Percentiles rank a stretch among this genome's conserved stretches.
Conservation (phyloP, 2,329 filamentous ascomycete genomes). For the Volutella citrinella region DNA sequence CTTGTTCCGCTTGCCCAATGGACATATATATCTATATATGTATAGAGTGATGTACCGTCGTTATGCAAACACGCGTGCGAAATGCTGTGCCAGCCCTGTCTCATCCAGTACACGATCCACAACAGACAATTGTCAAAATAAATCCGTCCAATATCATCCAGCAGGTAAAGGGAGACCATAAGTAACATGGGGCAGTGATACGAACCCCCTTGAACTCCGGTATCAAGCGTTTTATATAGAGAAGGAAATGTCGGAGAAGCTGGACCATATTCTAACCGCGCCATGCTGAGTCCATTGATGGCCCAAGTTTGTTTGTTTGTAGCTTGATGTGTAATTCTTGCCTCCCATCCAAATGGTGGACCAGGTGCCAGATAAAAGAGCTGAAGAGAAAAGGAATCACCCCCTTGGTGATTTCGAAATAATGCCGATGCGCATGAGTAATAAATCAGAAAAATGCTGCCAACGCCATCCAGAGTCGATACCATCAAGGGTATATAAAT, state of each 20-base stretch:
- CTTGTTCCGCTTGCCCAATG: too few relatives aligned
- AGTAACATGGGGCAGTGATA: conserved; percentile 9
- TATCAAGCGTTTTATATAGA: conserved; percentile 12
- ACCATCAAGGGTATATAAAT: too few relatives aligned
- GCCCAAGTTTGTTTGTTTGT: too few relatives aligned
- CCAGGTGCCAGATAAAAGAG: too few relatives aligned
- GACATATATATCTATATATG: too few relatives aligned
- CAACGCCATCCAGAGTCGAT: conserved; percentile 8
- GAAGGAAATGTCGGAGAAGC: conserved; percentile 12
- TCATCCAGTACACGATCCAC: conserved; percentile 13
- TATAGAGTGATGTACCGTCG: conserved; percentile 16
- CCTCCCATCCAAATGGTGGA: too few relatives aligned
- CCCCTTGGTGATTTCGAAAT: conserved; percentile 12
- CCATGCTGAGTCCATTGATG: conserved; percentile 10
- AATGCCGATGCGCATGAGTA: conserved; percentile 13
- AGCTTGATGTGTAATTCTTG: too few relatives aligned
- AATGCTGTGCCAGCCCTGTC: conserved; percentile 10
- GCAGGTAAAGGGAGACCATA: conserved; percentile 5
- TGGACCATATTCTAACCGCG: conserved; percentile 14
- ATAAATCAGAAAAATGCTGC: conserved; percentile 15
- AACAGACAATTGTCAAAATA: conserved; percentile 5
- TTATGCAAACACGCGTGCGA: conserved; percentile 13
- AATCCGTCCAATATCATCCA: conserved; percentile 6
- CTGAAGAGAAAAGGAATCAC: conserved; percentile 9
- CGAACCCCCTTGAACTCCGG: conserved; percentile 19